Percentiles rank a stretch among this genome's conserved stretches.
Conservation (phyloP, 202 grass and related monocot species). For the Setaria italica region DNA sequence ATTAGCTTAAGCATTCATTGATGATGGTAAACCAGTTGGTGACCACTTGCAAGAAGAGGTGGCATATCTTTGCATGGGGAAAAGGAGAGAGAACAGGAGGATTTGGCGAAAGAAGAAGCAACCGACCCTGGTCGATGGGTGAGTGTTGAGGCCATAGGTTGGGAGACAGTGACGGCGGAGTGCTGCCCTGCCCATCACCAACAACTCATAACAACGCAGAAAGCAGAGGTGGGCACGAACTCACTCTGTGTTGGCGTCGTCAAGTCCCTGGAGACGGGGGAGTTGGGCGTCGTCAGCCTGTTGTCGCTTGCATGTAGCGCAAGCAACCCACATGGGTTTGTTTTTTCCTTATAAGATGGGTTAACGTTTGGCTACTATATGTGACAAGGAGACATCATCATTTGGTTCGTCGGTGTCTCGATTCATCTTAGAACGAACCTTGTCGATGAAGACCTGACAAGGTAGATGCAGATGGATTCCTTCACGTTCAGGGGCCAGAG, state of each 20-base stretch:
- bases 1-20: no score
- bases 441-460: no score
- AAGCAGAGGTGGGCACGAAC: background rate
- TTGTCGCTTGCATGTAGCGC: background rate
- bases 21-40: no score
- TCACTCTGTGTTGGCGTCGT: background rate
- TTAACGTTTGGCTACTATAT: background rate
- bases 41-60: no score
- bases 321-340: constrained; percentile 6
- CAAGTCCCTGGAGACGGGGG: background rate
- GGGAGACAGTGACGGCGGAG: background rate
- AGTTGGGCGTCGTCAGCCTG: constrained; percentile 12
- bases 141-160: no score
- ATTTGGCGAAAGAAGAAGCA: no score
- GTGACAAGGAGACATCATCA: background rate
- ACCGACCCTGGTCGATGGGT: no score
- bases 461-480: background rate
- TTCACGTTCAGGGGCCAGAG: background rate
- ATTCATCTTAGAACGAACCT: background rate
- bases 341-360: background rate
- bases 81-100: no score
- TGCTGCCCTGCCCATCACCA: background rate
- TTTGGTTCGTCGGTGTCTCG: background rate
- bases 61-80: no score
- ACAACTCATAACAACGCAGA: background rate